Evolutionary conservation across 495 filamentous ascomycete species (phyloP), one percentile per base, ranked within the genome.

Genomic region (Friedmanniomyces simplex): DNA sequence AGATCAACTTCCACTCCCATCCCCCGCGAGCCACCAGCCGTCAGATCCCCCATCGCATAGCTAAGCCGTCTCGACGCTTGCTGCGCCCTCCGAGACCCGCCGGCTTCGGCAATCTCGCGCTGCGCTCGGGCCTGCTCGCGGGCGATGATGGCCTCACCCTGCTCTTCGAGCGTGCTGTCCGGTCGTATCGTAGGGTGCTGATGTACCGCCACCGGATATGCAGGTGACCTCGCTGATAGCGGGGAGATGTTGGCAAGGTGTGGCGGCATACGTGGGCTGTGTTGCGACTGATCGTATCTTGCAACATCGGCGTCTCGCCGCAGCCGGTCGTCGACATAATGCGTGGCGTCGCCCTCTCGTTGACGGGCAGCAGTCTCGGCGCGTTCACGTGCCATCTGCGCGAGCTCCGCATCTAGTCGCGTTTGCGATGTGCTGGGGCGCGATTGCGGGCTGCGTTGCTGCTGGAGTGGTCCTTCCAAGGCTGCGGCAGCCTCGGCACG

Each of bases 131-230:
- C 18, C 36, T 60, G 58, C 45, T 60, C 58, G 16, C 52, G 51
- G 2, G 58, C 58, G 25, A 60, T 60, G n/a, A 60, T 45, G 3
- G 54, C 58, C 26, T 55, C 58, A 28, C 58, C 58, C 28, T 26
- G 16, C 16, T 30, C 52, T 12, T 22, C 14, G 52, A 60, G 43
- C 11, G 49, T 28, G 37, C 43, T 51, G 16, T 46, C 28, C 8
- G 32, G 24, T 4, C 50, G 51, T 25, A 20, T 20, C 1, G 30
- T 6, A 13, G 45, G 42, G n/a, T 46, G n/a, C 13, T 55, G 51
- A 43, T 51, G 58, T 37, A 55, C 20, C 24, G 54, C 36, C 51
- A 43, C 34, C 18, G 57, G 25, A 18, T 55, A 45, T 45, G 42
- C 11, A 47, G 52, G 37, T 22, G 50, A 45, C n/a, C 55, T 30